Conservation (phyloP, 2,329 filamentous ascomycete genomes). For the Aspergillus viridinutans region DNA sequence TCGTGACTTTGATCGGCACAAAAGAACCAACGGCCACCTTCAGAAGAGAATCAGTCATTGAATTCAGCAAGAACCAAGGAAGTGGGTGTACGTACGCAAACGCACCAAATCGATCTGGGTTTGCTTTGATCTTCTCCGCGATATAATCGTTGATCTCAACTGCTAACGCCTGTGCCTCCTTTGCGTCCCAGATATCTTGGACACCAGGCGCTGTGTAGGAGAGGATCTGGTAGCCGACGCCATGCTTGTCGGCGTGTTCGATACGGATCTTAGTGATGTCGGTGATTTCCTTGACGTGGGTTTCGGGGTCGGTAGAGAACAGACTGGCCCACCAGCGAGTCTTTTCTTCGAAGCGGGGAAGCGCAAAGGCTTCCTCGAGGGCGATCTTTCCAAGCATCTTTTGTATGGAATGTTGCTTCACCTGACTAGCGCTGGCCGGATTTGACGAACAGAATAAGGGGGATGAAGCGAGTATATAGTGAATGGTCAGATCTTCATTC, state of each 20-base stretch:
- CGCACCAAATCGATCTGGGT: conserved; percentile 42
- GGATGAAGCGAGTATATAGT: neutral
- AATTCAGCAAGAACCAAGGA: neutral
- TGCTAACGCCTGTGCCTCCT: conserved; percentile 43
- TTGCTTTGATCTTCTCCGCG: conserved; percentile 39
- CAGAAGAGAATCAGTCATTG: too few relatives aligned
- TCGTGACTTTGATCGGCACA: too few relatives aligned
- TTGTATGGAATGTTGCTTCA: neutral
- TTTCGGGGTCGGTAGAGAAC: conserved; percentile 57
- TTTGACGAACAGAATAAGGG: neutral
- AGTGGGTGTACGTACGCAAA: conserved; percentile 32
- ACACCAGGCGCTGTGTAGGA: conserved; percentile 48
- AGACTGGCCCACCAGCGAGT: conserved; percentile 59
- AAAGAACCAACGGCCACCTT: too few relatives aligned
- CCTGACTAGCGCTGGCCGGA: neutral
- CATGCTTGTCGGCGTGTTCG: conserved; percentile 42
- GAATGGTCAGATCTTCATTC: neutral
- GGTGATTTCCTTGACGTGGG: conserved; percentile 55
- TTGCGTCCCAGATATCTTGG: conserved; percentile 44
- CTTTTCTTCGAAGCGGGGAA: conserved; percentile 56
- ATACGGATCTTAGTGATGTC: conserved; percentile 44
- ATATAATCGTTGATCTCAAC: conserved; percentile 48
- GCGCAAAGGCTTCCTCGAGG: conserved; percentile 59
- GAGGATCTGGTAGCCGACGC: conserved; percentile 46
- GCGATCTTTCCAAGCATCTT: conserved; percentile 59